Evolutionary conservation across 2,329 filamentous ascomycete species (phyloP), one percentile per base, ranked within the genome.

Genomic region (Rhytidhysteron rufulum): DNA sequence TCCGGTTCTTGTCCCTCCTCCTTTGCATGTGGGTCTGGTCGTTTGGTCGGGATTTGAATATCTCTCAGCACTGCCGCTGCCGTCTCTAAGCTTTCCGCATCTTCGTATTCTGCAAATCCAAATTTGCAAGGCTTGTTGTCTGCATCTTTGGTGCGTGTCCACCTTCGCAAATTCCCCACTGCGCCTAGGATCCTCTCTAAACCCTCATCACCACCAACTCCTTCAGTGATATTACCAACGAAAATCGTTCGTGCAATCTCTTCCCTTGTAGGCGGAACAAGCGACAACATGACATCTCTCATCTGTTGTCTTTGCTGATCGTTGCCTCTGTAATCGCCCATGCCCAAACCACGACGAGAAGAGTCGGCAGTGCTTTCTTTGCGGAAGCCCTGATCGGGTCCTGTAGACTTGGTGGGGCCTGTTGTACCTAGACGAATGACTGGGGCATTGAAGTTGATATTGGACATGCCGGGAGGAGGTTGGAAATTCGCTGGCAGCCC

Each of bases 371-470:
- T 65, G 44, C 64, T 65, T 38, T 79, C 74, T 47, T 73, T 69
- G 31, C 75, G 73, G 16, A 66, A 63, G 25, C 50, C 72, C 74
- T 43, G 69, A 33, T 64, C 63, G 27, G 41, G 22, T 57, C 63
- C 36, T 25, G 66, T 58, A 19, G 82, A 73, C 58, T 88, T 88
- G n/a, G 78, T 68, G 3, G 81, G 66, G 16, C 71, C 79, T 4
- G 83, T 79, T 1, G 89, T 91, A 31, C 91, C 93, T 33, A 98
- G 78, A 40, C 93, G 86, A 60, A 98, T 97, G 44, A 97, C 89
- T 41, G 91, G 90, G 25, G 93, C 93, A 58, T 87, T 95, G 73
- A 97, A 95, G 72, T 98, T 96, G 74, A 98, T 95, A 65, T 95
- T 94, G 37, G 91, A 89, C 78, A 96, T 87, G 62, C 93, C 95